These are phyloP conservation scores for Rugonectria rugulosa DNA, from an alignment of 2,329 filamentous ascomycete genomes.

Conservation along the genomic window DNA sequence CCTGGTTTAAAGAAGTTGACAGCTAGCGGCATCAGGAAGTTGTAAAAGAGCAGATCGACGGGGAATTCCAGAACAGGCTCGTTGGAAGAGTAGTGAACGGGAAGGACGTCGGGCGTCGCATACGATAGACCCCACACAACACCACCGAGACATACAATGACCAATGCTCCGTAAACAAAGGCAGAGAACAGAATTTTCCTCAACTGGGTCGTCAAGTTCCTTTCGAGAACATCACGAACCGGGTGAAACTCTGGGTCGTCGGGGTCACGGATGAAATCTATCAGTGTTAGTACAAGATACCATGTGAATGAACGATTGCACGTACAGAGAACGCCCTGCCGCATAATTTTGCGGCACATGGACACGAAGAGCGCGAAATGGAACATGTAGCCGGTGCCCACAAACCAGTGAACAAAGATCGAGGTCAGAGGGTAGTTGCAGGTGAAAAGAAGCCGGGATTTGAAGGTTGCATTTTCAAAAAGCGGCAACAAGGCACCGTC, in stretches of 20 bases:
- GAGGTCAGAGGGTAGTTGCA: constrained; percentile 83
- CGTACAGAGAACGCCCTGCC: constrained; percentile 89
- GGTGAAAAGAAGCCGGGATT: constrained; percentile 81
- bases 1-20: constrained; percentile 86
- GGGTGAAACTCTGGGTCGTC: constrained; percentile 99
- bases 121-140: constrained; percentile 91
- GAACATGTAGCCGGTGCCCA: constrained; percentile 99
- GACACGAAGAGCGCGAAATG: constrained; percentile 98
- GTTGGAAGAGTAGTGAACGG: constrained; percentile 92
- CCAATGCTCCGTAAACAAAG: constrained; percentile 91
- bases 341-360: constrained; percentile 98
- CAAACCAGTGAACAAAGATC: constrained; percentile 97
- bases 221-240: constrained; percentile 93
- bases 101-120: constrained; percentile 75
- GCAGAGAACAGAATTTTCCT: constrained; percentile 97
- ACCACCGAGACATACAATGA: constrained; percentile 91
- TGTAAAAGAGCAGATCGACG: constrained; percentile 93
- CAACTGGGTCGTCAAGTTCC: constrained; percentile 89
- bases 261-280: constrained; percentile 95
- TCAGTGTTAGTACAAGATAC: constrained; percentile 21
- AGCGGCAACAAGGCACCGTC: constrained; percentile 89
- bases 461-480: constrained; percentile 81
- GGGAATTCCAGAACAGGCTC: constrained; percentile 95
- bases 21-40: constrained; percentile 90
- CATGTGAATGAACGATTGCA: constrained; percentile 27